Percentiles rank a stretch among this genome's conserved stretches.
phyloP scores from a whole-genome alignment of 495 filamentous ascomycete genomes.

The Achaetomiella virescens region DNA sequence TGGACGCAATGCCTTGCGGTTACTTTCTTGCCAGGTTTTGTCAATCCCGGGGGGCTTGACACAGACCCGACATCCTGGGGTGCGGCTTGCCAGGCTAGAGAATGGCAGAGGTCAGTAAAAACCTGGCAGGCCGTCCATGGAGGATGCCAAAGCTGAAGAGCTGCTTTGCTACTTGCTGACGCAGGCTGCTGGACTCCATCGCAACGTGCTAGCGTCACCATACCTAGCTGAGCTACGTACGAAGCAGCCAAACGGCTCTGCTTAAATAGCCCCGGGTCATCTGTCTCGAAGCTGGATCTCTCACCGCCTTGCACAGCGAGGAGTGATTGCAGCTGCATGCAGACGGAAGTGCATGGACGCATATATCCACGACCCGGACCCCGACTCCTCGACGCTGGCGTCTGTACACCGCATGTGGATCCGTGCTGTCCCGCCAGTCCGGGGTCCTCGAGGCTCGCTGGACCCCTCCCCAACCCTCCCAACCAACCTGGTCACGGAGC shows the following conservation, averaged over 20 bases:
- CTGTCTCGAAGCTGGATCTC: background rate
- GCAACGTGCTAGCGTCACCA: background rate
- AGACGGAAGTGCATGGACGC: background rate
- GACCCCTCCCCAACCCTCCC: background rate
- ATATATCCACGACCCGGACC: constrained; percentile 10
- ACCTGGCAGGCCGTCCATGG: background rate
- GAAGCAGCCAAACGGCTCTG: constrained; percentile 9
- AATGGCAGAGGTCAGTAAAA: background rate
- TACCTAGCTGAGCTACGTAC: constrained; percentile 6
- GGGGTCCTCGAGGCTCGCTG: constrained; percentile 3
- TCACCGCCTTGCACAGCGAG: constrained; percentile 16
- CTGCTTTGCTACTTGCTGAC: background rate
- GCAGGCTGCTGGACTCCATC: background rate
- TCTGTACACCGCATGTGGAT: constrained; percentile 7
- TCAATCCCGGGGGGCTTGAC: background rate
- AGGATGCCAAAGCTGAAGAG: background rate
- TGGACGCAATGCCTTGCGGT: no score
- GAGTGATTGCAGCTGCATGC: constrained; percentile 19
- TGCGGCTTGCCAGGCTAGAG: constrained; percentile 7
- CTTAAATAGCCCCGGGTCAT: constrained; percentile 2
- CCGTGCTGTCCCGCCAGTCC: background rate
- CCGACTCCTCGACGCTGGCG: constrained; percentile 1
- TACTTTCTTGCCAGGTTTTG: background rate
- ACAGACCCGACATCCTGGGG: background rate
- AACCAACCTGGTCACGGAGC: background rate